Evolutionary conservation across 768 basidiomycete genomes (phyloP).

Genomic region (Rhodotorula babjevae): DNA sequence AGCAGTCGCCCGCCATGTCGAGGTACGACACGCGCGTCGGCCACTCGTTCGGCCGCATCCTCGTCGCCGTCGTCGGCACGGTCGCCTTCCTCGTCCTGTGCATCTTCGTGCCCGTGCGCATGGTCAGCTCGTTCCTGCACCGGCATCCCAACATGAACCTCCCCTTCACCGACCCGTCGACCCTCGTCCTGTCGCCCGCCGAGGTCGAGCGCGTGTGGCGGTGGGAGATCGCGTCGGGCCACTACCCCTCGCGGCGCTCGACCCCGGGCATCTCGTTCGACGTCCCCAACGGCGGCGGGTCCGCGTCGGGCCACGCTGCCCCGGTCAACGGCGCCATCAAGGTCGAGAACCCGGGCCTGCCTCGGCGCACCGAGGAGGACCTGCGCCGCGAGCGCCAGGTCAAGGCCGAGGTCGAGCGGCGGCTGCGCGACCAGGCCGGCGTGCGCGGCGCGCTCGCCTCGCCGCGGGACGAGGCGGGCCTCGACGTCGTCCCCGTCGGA

Average conservation of each 20-base stretch:
- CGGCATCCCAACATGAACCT: background rate
- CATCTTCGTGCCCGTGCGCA: background rate
- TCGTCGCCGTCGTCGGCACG: slow-evolving; percentile 14
- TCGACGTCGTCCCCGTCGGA: slow-evolving; percentile 64
- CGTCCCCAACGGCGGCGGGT: background rate
- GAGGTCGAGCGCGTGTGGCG: slow-evolving; percentile 80
- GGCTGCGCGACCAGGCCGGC: slow-evolving; percentile 48
- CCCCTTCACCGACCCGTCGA: slow-evolving; percentile 23
- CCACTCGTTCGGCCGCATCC: background rate
- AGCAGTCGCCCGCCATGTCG: slow-evolving; percentile 16
- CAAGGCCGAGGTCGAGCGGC: slow-evolving; percentile 40
- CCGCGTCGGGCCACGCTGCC: slow-evolving; percentile 1
- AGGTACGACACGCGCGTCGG: slow-evolving; percentile 5
- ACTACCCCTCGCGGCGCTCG: slow-evolving; percentile 76
- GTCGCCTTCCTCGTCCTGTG: slow-evolving; percentile 3
- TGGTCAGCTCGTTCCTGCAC: background rate
- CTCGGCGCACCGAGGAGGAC: slow-evolving; percentile 47
- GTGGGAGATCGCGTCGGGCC: slow-evolving; percentile 90
- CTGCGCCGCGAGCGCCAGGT: slow-evolving; percentile 45
- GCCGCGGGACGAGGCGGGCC: slow-evolving; percentile 27
- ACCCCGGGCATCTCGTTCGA: slow-evolving; percentile 54
- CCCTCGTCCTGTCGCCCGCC: slow-evolving; percentile 14
- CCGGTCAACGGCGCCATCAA: slow-evolving; percentile 45
- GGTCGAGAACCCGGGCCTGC: slow-evolving; percentile 70
- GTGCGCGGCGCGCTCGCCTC: background rate